Percentiles rank a stretch among this genome's conserved stretches.
Conservation (phyloP, 768 basidiomycete species). For the Suillus plorans region DNA sequence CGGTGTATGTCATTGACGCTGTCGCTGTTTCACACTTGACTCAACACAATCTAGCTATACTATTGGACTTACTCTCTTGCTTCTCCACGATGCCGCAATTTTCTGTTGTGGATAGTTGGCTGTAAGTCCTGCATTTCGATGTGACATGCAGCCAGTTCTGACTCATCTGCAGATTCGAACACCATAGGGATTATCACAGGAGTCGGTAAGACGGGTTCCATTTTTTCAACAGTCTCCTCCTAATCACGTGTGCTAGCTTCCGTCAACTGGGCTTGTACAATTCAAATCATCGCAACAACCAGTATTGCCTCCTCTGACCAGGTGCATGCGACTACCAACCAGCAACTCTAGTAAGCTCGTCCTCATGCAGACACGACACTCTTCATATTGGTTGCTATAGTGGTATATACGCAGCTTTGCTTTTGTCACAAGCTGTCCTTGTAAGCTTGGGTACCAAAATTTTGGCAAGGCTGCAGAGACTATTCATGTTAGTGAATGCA, state of each 20-base stretch:
- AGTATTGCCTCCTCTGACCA: neutral
- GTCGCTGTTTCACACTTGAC: neutral
- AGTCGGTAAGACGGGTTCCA: neutral
- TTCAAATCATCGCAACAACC: neutral
- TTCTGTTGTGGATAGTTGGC: neutral
- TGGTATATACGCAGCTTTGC: neutral
- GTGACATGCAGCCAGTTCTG: neutral
- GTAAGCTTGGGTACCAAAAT: neutral
- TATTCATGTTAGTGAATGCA: neutral
- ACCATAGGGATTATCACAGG: neutral
- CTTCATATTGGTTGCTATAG: neutral
- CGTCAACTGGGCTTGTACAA: neutral
- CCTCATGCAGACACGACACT: neutral
- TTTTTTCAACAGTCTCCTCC: neutral
- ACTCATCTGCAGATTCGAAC: neutral
- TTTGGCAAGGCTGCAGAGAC: neutral
- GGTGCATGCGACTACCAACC: neutral
- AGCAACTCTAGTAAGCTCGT: neutral
- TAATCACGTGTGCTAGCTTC: neutral
- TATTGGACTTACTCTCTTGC: neutral
- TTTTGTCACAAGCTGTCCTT: neutral
- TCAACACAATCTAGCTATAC: neutral
- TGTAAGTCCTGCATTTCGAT: neutral
- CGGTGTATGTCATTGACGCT: neutral
- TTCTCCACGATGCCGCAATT: neutral